Evolutionary conservation across 495 filamentous ascomycete species (phyloP).

Genomic region (Aspergillus coremiiformis): DNA sequence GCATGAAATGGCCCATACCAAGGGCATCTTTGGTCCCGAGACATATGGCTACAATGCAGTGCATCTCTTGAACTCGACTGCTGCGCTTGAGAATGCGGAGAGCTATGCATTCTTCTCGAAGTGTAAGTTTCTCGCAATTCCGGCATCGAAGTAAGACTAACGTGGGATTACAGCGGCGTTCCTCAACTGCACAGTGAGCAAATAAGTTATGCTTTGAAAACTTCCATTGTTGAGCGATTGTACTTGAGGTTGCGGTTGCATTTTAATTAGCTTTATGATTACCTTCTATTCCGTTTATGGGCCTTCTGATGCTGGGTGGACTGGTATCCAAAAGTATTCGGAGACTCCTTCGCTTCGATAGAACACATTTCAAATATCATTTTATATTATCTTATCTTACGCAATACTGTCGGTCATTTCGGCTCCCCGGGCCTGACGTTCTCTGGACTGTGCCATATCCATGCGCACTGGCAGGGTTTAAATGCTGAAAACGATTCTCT

Average conservation of each 20-base stretch:
- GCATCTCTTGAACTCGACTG: neutral
- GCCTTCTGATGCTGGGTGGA: no score
- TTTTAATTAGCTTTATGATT: neutral
- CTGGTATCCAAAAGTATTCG: no score
- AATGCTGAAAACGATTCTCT: no score
- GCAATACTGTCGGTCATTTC: no score
- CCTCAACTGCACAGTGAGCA: neutral
- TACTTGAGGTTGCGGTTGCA: neutral
- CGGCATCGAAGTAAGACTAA: neutral
- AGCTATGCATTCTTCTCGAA: conserved; percentile 8
- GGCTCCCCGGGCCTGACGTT: no score
- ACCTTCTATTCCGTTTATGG: no score
- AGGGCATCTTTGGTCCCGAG: conserved; percentile 5
- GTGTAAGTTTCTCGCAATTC: neutral
- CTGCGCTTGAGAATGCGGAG: conserved; percentile 5
- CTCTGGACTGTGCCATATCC: no score
- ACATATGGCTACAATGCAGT: conserved; percentile 4
- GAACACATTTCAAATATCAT: no score
- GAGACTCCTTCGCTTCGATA: no score
- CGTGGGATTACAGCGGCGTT: neutral
- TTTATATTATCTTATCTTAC: no score
- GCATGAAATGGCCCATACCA: conserved; percentile 8
- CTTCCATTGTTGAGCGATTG: neutral
- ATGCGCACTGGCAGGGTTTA: no score
- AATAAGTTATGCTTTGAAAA: neutral